Percentiles rank a stretch among this genome's conserved stretches.
These are phyloP conservation scores for Posidonia australis DNA, from an alignment of 106 monocot genomes.

Conservation along the genomic window DNA sequence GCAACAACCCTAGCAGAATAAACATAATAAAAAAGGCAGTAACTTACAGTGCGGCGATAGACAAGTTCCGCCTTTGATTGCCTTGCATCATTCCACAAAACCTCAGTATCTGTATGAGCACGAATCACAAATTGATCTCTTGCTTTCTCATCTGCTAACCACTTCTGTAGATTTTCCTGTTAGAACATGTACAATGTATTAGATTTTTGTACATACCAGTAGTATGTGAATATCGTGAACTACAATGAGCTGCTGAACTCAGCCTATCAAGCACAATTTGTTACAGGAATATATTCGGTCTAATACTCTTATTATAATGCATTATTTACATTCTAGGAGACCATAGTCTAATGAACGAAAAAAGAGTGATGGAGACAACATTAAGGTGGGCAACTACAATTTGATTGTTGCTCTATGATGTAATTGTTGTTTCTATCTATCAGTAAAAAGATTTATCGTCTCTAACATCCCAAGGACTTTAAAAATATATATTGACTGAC, in stretches of 20 bases:
- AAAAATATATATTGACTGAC: too few relatives aligned
- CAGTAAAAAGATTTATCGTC: too few relatives aligned
- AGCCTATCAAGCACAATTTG: too few relatives aligned
- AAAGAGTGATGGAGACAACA: neutral
- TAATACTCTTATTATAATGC: too few relatives aligned
- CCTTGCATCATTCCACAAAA: constrained; percentile 87
- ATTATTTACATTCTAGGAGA: too few relatives aligned
- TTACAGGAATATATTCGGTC: too few relatives aligned
- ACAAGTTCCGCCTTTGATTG: constrained; percentile 71
- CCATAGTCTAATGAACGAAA: too few relatives aligned
- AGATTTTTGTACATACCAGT: neutral
- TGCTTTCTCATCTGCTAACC: constrained; percentile 86
- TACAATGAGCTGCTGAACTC: neutral
- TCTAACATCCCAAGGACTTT: too few relatives aligned
- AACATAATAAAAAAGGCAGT: neutral
- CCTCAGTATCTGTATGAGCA: constrained; percentile 65
- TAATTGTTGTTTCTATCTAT: too few relatives aligned
- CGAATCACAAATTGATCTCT: constrained; percentile 92
- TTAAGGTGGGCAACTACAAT: neutral
- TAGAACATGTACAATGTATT: neutral
- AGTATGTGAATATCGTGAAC: neutral
- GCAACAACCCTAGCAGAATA: too few relatives aligned
- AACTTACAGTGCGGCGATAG: constrained; percentile 63
- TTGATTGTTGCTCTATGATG: too few relatives aligned
- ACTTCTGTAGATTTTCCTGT: constrained; percentile 83